Evolutionary conservation across 805 yeast genomes (phyloP).

Genomic region (Yarrowia hollandica): DNA sequence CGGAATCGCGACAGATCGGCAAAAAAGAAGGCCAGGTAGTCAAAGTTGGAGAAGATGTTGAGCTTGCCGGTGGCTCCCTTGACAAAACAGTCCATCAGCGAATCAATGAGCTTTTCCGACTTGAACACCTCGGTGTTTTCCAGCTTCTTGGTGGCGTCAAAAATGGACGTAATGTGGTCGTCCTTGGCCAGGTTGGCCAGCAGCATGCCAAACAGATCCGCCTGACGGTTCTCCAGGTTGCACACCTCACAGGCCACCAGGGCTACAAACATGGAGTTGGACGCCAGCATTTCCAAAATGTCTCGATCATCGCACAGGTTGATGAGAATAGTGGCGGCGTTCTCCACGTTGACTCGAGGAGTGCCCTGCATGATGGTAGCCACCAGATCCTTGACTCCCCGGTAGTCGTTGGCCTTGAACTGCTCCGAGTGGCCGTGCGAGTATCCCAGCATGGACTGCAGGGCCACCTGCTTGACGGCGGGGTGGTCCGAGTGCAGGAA

Average conservation of each 20-base stretch:
- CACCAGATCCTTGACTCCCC: constrained; percentile 73
- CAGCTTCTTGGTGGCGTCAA: constrained; percentile 56
- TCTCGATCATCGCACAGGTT: constrained; percentile 73
- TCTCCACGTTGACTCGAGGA: constrained; percentile 35
- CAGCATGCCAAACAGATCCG: constrained; percentile 80
- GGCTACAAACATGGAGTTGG: constrained; percentile 56
- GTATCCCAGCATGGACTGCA: constrained; percentile 78
- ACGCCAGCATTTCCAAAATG: constrained; percentile 64
- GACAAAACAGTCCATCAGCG: constrained; percentile 85
- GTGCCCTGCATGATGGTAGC: constrained; percentile 45
- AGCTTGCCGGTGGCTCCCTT: constrained; percentile 73
- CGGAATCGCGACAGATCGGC: constrained; percentile 80
- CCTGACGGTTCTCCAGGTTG: constrained; percentile 59
- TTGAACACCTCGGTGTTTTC: constrained; percentile 49
- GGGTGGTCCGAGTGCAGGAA: constrained; percentile 82
- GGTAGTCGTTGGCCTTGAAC: constrained; percentile 68
- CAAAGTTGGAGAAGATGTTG: constrained; percentile 72
- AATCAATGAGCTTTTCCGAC: constrained; percentile 57
- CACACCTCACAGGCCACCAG: constrained; percentile 42
- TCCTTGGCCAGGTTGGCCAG: constrained; percentile 83
- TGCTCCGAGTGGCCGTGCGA: constrained; percentile 69
- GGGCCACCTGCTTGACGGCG: constrained; percentile 77
- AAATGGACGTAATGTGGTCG: constrained; percentile 57
- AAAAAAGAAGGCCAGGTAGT: constrained; percentile 82
- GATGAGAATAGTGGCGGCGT: constrained; percentile 72